Evolutionary conservation across 2,329 filamentous ascomycete genomes (phyloP).

Genomic region (Neofusicoccum sp.): DNA sequence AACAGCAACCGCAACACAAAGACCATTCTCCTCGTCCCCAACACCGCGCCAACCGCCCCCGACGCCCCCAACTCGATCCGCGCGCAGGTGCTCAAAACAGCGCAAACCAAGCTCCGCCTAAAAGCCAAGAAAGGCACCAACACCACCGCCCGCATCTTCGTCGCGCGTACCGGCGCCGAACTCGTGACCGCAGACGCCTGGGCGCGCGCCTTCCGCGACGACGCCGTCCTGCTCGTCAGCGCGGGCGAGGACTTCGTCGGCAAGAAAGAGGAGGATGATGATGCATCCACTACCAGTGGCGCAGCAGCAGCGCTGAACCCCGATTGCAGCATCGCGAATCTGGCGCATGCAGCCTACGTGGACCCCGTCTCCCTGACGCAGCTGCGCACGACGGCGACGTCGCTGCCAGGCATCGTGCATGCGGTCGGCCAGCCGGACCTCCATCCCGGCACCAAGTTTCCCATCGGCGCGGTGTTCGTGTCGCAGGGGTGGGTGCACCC

Average conservation of each 20-base stretch:
- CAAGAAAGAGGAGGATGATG: constrained; percentile 23
- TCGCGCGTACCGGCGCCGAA: constrained; percentile 28
- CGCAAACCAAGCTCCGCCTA: constrained; percentile 31
- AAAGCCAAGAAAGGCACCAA: constrained; percentile 27
- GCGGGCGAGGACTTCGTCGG: constrained; percentile 36
- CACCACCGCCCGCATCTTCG: constrained; percentile 25
- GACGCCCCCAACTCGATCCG: constrained; percentile 23
- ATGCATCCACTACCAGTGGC: background rate
- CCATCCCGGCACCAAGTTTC: constrained; percentile 38
- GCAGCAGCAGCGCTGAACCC: constrained; percentile 18
- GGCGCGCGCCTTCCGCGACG: constrained; percentile 25
- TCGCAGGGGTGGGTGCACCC: constrained; percentile 37
- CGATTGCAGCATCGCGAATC: constrained; percentile 24
- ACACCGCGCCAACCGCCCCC: constrained; percentile 23
- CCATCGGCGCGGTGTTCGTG: constrained; percentile 38
- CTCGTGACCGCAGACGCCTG: constrained; percentile 30
- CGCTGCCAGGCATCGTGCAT: constrained; percentile 35
- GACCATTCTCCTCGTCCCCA: constrained; percentile 29
- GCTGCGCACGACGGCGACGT: constrained; percentile 30
- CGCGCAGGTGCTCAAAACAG: constrained; percentile 29
- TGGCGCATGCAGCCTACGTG: constrained; percentile 30
- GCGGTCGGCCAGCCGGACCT: constrained; percentile 38
- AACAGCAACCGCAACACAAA: constrained; percentile 33
- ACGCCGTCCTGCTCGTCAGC: constrained; percentile 28
- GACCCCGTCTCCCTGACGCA: constrained; percentile 33